Evolutionary conservation across 805 yeast species (phyloP), one percentile per base, ranked within the genome.

Genomic region (Starmerella stellata): DNA sequence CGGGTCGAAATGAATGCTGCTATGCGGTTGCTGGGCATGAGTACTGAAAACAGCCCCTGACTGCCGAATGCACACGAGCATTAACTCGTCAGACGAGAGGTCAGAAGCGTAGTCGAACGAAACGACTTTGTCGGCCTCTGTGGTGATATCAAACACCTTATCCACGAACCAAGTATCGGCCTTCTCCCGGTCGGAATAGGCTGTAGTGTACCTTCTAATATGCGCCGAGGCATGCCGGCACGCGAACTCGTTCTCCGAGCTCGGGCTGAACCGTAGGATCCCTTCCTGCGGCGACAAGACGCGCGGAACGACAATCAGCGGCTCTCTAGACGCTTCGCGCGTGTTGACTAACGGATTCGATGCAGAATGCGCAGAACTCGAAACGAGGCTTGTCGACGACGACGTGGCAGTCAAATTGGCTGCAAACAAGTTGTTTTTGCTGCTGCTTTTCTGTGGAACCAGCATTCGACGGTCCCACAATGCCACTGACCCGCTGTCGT

Each of bases 31-130:
- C 1, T 63, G 58, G 0, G 76, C 78, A 0, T 76, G 69, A 85
- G 79, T 79, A 41, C 77, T 65, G 56, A 78, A 83, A 0, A 83
- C 74, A 38, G 80, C 76, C 3, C 95, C 95, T 1, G 93, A 78
- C 50, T 81, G 92, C 46, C 95, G 64, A 78, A 85, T 77, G 56
- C 95, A 83, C 21, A 85, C 72, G 41, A 80, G 65, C 48, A 76
- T 73, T 7, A 78, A 68, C 18, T 74, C 66, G n/a, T 54, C 58
- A 2, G 71, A 60, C 4, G 51, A 39, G 3, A 58, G 43, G 40
- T 69, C 72, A 1, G 75, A 73, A n/a, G 75, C 70, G 53, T 82
- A 83, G 55, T 83, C 95, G 58, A 77, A 83, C 0, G 93, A 75
- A 1, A 78, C 73, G 1, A 83, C 92, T 47, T 85, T 67, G 46